phyloP scores from a whole-genome alignment of 108 stramenopile genomes.

The Nannochloropsis granulata region DNA sequence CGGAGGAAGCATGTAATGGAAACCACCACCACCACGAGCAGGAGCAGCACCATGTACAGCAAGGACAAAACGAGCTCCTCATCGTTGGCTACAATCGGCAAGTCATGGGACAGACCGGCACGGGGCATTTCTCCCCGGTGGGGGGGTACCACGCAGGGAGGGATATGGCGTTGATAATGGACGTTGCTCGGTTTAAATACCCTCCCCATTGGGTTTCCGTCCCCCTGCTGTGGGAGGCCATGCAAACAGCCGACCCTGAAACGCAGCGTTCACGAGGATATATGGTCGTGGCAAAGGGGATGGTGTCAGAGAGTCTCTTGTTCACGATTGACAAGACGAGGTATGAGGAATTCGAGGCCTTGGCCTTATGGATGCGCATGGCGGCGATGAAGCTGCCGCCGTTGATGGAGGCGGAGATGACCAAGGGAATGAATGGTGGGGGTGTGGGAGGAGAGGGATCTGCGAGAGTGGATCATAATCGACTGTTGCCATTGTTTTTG shows the following conservation, averaged over 20 bases:
- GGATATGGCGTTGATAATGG: slow-evolving; percentile 83
- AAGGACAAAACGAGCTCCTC: not conserved
- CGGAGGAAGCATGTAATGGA: not conserved
- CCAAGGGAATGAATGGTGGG: not conserved
- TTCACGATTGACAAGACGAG: not conserved
- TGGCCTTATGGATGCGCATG: not conserved
- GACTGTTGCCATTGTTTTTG: not conserved
- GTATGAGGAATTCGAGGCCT: slow-evolving; percentile 8
- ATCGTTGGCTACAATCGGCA: not conserved
- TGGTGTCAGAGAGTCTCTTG: not conserved
- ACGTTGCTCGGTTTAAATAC: slow-evolving; percentile 95
- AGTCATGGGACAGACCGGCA: slow-evolving; percentile 67
- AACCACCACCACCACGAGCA: not conserved
- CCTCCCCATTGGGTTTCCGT: slow-evolving; percentile 80
- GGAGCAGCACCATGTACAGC: not conserved
- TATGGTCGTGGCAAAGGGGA: slow-evolving; percentile 44
- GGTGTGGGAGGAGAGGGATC: not conserved
- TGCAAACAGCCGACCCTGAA: slow-evolving; percentile 54
- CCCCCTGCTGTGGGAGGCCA: slow-evolving; percentile 44
- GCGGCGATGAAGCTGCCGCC: not conserved
- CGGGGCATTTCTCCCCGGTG: slow-evolving; percentile 79
- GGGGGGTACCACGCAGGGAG: slow-evolving; percentile 53
- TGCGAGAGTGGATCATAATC: not conserved
- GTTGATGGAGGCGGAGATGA: not conserved
- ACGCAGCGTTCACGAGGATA: slow-evolving; percentile 66